Base-by-base conservation (phyloP, 257 asterid genomes). In the Plantago elongata region DNA sequence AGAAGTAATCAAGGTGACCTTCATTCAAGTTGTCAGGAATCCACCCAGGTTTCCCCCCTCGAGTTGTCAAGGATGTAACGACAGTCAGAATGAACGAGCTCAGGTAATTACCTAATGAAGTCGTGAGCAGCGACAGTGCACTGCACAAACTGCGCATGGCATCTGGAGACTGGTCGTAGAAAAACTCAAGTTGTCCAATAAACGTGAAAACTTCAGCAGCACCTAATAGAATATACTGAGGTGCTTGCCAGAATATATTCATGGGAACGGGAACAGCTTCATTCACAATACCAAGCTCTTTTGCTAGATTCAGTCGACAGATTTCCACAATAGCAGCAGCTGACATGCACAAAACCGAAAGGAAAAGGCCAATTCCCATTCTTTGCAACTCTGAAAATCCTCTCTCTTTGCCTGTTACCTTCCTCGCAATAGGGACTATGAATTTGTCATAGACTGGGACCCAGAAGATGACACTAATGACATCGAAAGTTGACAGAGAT, bases 111-210 rank as follows among this genome's bases (percentile, higher is more conserved):
- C 96, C 96, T 69, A 91, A 69, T 1, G 90, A 65, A 12, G 77
- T 82, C 0, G 94, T 84, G 51, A 88, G 78, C 44, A 91, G 83
- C 0, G 96, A 63, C 57, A 91, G 54, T 1, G 96, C 98, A 5
- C 87, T 79, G 71, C 96, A 91, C 77, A 88, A 75, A 54, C 95
- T 91, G 61, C 98, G 89, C 98, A 88, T 91, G 14, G 98, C 98
- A 18, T 91, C 98, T 0, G 96, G 96, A 0, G 98, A 91, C 65
- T 91, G 94, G 59, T 91, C 95, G 56, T 91, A 88, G 71, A 91
- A 88, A 70, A 91, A 91, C 83, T 91, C 93, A 0, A 86, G 77
- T 62, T 84, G 95, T 57, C 98, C 98, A 10, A 91, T 84, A 22
- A 81, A 84, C 0, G 90, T 86, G 46, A 83, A 89, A 29, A 89